Conservation (phyloP, 768 basidiomycete species). For the Cystofilobasidium bisporidii region DNA sequence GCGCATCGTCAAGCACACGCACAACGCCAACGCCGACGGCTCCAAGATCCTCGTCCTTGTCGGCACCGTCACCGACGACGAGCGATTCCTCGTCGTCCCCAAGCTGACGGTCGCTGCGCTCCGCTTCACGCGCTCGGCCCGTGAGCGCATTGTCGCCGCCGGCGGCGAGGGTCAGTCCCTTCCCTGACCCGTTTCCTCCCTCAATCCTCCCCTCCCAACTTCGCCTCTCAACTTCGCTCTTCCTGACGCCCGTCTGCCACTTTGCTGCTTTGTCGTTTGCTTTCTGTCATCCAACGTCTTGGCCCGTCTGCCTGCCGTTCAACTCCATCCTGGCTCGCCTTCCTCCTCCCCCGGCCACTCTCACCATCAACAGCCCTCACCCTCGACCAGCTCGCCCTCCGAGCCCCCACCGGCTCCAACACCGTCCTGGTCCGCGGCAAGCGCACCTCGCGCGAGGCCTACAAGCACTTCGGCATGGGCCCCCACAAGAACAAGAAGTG, state of each 20-base stretch:
- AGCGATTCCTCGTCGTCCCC: conserved; percentile 72
- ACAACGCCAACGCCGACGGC: conserved; percentile 42
- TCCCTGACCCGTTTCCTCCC: too few relatives aligned
- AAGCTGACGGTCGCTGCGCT: conserved; percentile 90
- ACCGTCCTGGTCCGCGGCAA: conserved; percentile 87
- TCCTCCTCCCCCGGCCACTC: too few relatives aligned
- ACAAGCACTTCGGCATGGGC: conserved; percentile 93
- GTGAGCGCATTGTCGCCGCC: conserved; percentile 87
- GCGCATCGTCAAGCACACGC: conserved; percentile 74
- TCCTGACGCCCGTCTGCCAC: too few relatives aligned
- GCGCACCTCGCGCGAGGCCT: conserved; percentile 72
- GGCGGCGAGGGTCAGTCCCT: too few relatives aligned
- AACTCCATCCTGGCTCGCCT: too few relatives aligned
- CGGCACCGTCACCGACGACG: conserved; percentile 89
- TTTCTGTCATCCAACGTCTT: too few relatives aligned
- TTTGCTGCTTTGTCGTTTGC: too few relatives aligned
- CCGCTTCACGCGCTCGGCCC: conserved; percentile 83
- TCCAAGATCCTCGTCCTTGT: conserved; percentile 80
- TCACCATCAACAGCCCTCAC: too few relatives aligned
- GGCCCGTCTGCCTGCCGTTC: too few relatives aligned
- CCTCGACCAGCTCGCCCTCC: conserved; percentile 89
- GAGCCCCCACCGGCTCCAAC: conserved; percentile 89
- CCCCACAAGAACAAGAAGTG: conserved; percentile 64
- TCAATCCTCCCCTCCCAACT: too few relatives aligned
- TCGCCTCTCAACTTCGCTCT: too few relatives aligned